Evolutionary conservation across 208 protist species (phyloP).

Genomic region (Crithidia mellificae): DNA sequence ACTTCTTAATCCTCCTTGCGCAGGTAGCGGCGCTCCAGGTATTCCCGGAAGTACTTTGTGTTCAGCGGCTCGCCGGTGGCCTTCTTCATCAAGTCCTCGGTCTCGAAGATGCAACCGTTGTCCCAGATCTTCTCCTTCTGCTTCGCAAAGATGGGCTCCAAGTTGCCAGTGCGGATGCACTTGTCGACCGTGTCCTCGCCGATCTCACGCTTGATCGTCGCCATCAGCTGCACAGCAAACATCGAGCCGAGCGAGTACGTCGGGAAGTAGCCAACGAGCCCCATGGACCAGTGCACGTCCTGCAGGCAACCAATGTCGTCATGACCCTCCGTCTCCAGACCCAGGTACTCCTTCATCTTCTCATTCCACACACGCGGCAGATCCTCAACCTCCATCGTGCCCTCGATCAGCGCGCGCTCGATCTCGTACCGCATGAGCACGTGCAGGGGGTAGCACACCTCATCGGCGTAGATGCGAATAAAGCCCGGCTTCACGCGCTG

Average conservation of each 20-base stretch:
- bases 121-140: conserved; percentile 81
- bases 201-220: conserved; percentile 60
- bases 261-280: conserved; percentile 86
- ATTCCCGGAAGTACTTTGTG: conserved; percentile 70
- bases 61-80: conserved; percentile 86
- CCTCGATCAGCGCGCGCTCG: conserved; percentile 85
- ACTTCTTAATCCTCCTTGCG: conserved; percentile 29
- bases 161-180: conserved; percentile 61
- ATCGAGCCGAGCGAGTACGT: conserved; percentile 87
- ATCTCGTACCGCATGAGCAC: conserved; percentile 91
- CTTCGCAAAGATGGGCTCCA: conserved; percentile 65
- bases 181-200: conserved; percentile 53
- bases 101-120: conserved; percentile 52
- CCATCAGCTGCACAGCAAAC: conserved; percentile 81
- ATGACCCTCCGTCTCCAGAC: conserved; percentile 71
- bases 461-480: conserved; percentile 87
- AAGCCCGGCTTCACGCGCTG: conserved; percentile 64
- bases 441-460: conserved; percentile 92
- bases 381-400: conserved; percentile 70
- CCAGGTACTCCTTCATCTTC: conserved; percentile 90
- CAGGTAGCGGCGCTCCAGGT: conserved; percentile 87
- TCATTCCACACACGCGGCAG: conserved; percentile 82
- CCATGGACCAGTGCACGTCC: conserved; percentile 86
- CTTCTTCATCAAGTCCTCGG: conserved; percentile 79
- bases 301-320: conserved; percentile 84